Base-by-base conservation (phyloP, 163 green algal species). In the Volvox carteri region DNA sequence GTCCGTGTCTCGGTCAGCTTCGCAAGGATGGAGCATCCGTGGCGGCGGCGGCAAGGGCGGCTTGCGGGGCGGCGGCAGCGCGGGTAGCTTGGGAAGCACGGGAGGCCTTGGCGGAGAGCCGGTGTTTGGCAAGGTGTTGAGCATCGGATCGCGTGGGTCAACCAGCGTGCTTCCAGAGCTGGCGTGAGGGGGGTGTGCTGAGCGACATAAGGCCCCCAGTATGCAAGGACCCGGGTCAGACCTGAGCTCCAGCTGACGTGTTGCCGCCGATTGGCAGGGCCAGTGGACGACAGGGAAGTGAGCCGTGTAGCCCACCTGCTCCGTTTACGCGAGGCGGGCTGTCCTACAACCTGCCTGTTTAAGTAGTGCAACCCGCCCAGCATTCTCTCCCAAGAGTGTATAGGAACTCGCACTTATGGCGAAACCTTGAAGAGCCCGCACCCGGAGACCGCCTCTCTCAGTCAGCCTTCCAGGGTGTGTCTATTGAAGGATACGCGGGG, bases 111-210 rank as follows among this genome's bases (percentile, higher is more conserved):
- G 60, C 25, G 46, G 21, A 41, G n/a, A 37, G 58, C 35, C 21
- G n/a, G 35, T 84, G 23, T 68, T 83, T 28, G 67, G 83, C 4
- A 73, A 73, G 67, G 83, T 81, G 50, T 37, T 88, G 14, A 88
- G 83, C 68, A 80, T 88, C 33, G 83, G 83, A 35, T 74, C 68
- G 35, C 44, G 81, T 2, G 68, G 41, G 30, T 81, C 83, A 0
- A 88, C 33, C 37, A 65, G 42, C 12, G 62, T 78, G 5, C 50
- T 88, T 35, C 83, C 83, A 6, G 83, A 88, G 48, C 50, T 88
- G 67, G 83, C 83, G 42, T 88, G 39, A 75, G 23, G 60, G 75
- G n/a, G 25, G 30, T 30, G 60, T 4, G 28, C 54, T 65, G 2
- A 65, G 28, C 54, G 8, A 11, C 4, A 19, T 23, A 65, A 7